Percentiles rank a stretch among this genome's conserved stretches.
These are phyloP conservation scores for Candida corydali DNA, from an alignment of 805 yeast species.

Conservation along the genomic window DNA sequence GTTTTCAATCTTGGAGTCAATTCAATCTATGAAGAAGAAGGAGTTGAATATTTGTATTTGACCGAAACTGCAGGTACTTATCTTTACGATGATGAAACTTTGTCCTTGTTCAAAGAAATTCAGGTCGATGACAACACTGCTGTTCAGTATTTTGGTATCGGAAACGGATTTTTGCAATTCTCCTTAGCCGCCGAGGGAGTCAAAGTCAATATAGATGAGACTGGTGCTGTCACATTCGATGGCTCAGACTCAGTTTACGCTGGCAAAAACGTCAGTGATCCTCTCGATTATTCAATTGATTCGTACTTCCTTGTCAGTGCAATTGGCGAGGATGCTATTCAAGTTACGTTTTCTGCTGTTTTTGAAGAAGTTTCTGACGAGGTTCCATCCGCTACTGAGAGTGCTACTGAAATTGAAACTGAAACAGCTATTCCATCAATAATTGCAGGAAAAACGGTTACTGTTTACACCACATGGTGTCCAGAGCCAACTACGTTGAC, in stretches of 20 bases:
- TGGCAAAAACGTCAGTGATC: slow-evolving; percentile 25
- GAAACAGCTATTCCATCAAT: background rate
- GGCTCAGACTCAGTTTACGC: slow-evolving; percentile 22
- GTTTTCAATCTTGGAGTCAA: slow-evolving; percentile 26
- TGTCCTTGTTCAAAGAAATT: slow-evolving; percentile 5
- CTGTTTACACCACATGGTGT: slow-evolving; percentile 6
- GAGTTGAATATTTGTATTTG: slow-evolving; percentile 35
- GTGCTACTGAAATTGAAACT: slow-evolving; percentile 2
- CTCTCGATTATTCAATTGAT: slow-evolving; percentile 19
- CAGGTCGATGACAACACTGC: background rate
- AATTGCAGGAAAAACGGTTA: slow-evolving; percentile 1
- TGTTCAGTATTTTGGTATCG: slow-evolving; percentile 6
- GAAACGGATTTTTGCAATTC: slow-evolving; percentile 10
- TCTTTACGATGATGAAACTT: slow-evolving; percentile 15
- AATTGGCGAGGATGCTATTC: slow-evolving; percentile 8
- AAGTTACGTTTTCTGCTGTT: slow-evolving; percentile 2
- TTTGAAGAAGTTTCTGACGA: slow-evolving; percentile 1
- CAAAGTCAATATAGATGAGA: slow-evolving; percentile 8
- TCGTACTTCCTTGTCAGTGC: slow-evolving; percentile 14
- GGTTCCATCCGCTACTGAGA: background rate
- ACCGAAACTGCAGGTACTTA: slow-evolving; percentile 16
- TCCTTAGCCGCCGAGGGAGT: slow-evolving; percentile 9
- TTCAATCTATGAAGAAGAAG: slow-evolving; percentile 44
- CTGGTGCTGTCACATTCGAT: slow-evolving; percentile 11
- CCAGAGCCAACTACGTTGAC: slow-evolving; percentile 9